These are phyloP conservation scores for Aspergillus ochraceus DNA, from an alignment of 2,329 filamentous ascomycete species.

Conservation along the genomic window DNA sequence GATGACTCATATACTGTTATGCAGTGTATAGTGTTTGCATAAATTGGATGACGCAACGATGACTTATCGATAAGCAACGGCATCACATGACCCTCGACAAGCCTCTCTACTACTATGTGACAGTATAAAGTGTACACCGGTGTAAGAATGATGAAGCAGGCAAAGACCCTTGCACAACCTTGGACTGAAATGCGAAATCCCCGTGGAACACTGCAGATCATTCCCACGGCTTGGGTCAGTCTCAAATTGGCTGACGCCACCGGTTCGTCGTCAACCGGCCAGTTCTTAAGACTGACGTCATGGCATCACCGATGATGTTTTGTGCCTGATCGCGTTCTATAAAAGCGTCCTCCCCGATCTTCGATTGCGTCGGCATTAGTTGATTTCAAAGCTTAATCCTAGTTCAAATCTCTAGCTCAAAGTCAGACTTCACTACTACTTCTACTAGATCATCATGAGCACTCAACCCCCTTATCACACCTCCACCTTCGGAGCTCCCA, in stretches of 20 bases:
- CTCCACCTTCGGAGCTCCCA: slow-evolving; percentile 13
- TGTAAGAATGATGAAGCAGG: no score
- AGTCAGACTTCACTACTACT: background rate
- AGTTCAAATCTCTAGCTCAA: background rate
- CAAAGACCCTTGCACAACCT: background rate
- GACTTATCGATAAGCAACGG: background rate
- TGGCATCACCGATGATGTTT: background rate
- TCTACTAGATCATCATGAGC: slow-evolving; percentile 13
- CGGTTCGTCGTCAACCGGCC: background rate
- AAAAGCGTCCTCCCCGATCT: background rate
- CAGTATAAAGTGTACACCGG: no score
- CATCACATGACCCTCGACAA: background rate
- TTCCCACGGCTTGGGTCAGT: no score
- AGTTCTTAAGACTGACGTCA: background rate
- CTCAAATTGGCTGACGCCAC: background rate
- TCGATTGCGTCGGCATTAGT: background rate
- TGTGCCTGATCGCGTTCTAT: background rate
- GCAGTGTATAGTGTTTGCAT: background rate
- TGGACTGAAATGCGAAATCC: background rate
- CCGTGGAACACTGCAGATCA: background rate
- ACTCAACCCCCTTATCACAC: slow-evolving; percentile 17
- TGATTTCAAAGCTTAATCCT: background rate
- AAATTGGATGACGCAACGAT: background rate
- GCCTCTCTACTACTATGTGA: no score
- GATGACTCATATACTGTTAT: background rate